phyloP scores from a whole-genome alignment of 1,139 yeast species.

The Pichia sp. region DNA sequence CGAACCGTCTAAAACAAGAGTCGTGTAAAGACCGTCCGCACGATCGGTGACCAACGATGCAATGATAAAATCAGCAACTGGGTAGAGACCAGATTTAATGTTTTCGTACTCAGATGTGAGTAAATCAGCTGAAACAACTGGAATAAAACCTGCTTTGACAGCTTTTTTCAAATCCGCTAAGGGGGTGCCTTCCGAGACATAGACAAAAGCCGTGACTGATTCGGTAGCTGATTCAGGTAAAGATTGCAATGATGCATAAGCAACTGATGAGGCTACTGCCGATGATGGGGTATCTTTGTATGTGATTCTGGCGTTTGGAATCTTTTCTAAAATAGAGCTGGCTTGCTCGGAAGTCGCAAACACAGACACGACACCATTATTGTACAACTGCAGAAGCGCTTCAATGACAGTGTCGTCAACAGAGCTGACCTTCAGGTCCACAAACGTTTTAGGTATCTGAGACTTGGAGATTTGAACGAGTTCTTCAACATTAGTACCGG shows the following conservation, averaged over 20 bases:
- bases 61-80: slow-evolving; percentile 46
- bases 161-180: slow-evolving; percentile 3
- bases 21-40: slow-evolving; percentile 75
- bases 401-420: slow-evolving; percentile 16
- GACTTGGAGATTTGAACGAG: slow-evolving; percentile 16
- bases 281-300: slow-evolving; percentile 26
- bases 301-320: slow-evolving; percentile 56
- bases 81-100: slow-evolving; percentile 16
- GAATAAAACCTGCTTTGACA: slow-evolving; percentile 32
- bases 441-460: slow-evolving; percentile 11
- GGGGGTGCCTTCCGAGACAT: not conserved
- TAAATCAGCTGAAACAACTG: slow-evolving; percentile 35
- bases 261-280: slow-evolving; percentile 15
- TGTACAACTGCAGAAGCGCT: slow-evolving; percentile 44
- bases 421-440: slow-evolving; percentile 14
- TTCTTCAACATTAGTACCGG: slow-evolving; percentile 10
- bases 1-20: slow-evolving; percentile 67
- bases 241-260: slow-evolving; percentile 17
- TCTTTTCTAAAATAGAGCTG: slow-evolving; percentile 30
- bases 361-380: slow-evolving; percentile 55
- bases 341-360: slow-evolving; percentile 32
- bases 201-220: slow-evolving; percentile 2
- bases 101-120: slow-evolving; percentile 36
- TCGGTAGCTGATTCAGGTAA: slow-evolving; percentile 3
- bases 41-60: slow-evolving; percentile 69